Base-by-base conservation (phyloP, 768 basidiomycete genomes). In the Daedaleopsis nitida region DNA sequence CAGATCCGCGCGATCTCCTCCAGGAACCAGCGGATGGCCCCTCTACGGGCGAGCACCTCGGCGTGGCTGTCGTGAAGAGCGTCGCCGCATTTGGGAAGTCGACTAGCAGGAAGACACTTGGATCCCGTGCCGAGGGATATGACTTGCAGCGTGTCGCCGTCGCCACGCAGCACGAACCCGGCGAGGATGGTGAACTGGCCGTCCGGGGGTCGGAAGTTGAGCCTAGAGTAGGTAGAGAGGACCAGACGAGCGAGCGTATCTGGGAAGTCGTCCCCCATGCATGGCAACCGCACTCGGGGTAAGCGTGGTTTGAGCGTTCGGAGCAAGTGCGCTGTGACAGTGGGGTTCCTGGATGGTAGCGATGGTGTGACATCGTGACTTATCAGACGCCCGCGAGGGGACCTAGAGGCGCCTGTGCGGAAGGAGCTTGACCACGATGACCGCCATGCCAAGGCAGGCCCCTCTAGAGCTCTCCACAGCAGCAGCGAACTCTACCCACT, bases 41-140 rank as follows among this genome's bases (percentile, higher is more conserved):
- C 87, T 34, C 96, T 81, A 19, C 93, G 83, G 1, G 94, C 94
- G n/a, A 97, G 79, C 21, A 96, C 84, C 74, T 98, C 96, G 11
- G 96, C 96, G 72, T 98, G 96, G 55, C 84, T 88, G 68, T 97
- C 96, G 68, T 96, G 94, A 17, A 97, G 65, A 1, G 86, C 81
- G 68, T 96, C 93, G 0, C 96, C 96, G 32, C 78, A 77, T 6
- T 73, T 66, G 0, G 94, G 86, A 0, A 94, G 76, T 56, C 81
- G 81, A 4, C 69, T 67, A 5, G 75, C 80, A 2, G 96, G 91
- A 0, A 95, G 81, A 67, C 91, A 94, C 76, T 96, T 96, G 3
- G 90, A 89, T 12, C 96, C 95, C 23, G 93, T 91, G 0, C 82
- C 87, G 4, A 95, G 68, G 35, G 89, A 88, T 45, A 94, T 83